phyloP scores from a whole-genome alignment of 192 early-diverging fungal genomes.

The Podila verticillata region DNA sequence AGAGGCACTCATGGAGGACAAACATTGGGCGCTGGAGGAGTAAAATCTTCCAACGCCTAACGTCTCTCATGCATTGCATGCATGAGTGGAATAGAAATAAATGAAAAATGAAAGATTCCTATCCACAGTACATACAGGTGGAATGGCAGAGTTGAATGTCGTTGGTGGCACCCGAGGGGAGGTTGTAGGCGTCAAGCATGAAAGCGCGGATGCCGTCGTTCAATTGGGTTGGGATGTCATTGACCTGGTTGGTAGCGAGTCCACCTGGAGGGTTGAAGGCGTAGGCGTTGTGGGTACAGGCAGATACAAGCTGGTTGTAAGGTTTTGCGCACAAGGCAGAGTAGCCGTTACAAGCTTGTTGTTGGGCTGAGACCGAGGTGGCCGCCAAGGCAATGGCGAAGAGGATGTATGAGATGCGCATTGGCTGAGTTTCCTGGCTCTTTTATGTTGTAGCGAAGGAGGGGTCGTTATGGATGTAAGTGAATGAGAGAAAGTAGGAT shows the following conservation, averaged over 20 bases:
- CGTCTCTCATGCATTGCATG: neutral
- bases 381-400: slow-evolving; percentile 1
- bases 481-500: neutral
- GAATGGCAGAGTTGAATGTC: slow-evolving; percentile 73
- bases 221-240: slow-evolving; percentile 69
- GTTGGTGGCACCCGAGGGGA: slow-evolving; percentile 26
- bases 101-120: no score
- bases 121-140: slow-evolving; percentile 49
- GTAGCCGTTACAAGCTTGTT: slow-evolving; percentile 72
- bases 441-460: no score
- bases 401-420: slow-evolving; percentile 29
- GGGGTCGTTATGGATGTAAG: neutral
- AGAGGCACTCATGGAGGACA: neutral
- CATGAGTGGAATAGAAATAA: neutral
- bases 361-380: slow-evolving; percentile 17
- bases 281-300: slow-evolving; percentile 81
- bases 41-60: neutral
- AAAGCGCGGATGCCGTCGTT: slow-evolving; percentile 78
- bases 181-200: slow-evolving; percentile 67
- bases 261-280: slow-evolving; percentile 58
- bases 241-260: slow-evolving; percentile 76
- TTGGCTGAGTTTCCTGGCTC: neutral
- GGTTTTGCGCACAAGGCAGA: slow-evolving; percentile 69
- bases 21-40: neutral
- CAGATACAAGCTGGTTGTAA: slow-evolving; percentile 71